Conservation (phyloP, 2,329 filamentous ascomycete species). For the Pseudomassariella vexata region DNA sequence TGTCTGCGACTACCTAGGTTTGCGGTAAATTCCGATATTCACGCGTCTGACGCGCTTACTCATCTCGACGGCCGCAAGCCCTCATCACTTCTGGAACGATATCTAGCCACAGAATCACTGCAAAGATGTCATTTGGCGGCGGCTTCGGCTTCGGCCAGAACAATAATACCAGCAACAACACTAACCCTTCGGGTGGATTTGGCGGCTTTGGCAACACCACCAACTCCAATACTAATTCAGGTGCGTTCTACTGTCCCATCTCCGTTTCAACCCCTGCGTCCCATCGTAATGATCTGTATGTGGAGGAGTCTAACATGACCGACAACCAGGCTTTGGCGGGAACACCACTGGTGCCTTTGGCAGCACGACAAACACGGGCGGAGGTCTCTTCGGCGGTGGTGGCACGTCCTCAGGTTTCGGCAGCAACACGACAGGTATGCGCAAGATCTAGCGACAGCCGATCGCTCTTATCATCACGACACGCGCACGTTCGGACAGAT, state of each 20-base stretch:
- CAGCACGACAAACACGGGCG: slow-evolving; percentile 21
- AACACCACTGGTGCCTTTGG: slow-evolving; percentile 27
- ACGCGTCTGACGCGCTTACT: slow-evolving; percentile 10
- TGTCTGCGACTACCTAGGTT: no score
- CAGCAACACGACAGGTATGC: slow-evolving; percentile 30
- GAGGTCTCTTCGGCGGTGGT: slow-evolving; percentile 33
- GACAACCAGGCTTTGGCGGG: slow-evolving; percentile 29
- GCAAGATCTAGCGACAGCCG: slow-evolving; percentile 6
- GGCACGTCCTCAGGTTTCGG: slow-evolving; percentile 25
- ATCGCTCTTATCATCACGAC: not conserved
- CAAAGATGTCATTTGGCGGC: slow-evolving; percentile 21
- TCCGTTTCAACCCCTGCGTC: no score
- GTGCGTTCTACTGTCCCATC: slow-evolving; percentile 6
- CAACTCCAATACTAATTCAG: slow-evolving; percentile 23
- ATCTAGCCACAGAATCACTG: not conserved
- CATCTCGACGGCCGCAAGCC: not conserved
- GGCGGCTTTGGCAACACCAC: slow-evolving; percentile 33
- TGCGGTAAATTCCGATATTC: no score
- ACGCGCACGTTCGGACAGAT: no score
- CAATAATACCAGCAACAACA: slow-evolving; percentile 22
- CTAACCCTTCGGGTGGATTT: slow-evolving; percentile 18
- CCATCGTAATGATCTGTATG: slow-evolving; percentile 5
- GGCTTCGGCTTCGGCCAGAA: slow-evolving; percentile 37
- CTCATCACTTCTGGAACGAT: no score
- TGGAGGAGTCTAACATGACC: slow-evolving; percentile 26